Base-by-base conservation (phyloP, 73 alveolate genomes). In the Paramecium sonneborni region DNA sequence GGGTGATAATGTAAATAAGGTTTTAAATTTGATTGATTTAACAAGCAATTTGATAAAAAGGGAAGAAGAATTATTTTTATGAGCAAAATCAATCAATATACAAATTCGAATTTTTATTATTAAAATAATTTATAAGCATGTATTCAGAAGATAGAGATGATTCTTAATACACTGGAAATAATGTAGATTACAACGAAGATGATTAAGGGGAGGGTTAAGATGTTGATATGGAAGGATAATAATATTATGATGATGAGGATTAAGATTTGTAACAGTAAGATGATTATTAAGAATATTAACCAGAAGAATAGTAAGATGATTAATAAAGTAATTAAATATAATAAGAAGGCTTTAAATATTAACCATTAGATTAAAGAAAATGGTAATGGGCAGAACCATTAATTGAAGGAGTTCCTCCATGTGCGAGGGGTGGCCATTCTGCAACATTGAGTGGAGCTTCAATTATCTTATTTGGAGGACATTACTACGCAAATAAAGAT, bases 341-440 rank as follows among this genome's bases (percentile, higher is more conserved):
- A 28, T 24, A 9, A 18, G 6, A 7, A 68, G 85, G 85, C 20
- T 68, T 18, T 28, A 68, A 68, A 68, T 68, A 85, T 44, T 52
- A 76, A 62, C 76, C 76, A 41, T 57, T 89, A 82, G 98, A 93
- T 18, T 95, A 92, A 23, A 70, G 98, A 85, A 95, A 95, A 76
- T 95, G 98, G 98, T 90, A 93, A 15, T 95, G 98, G 98, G 98
- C 98, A 1, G 92, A 94, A 48, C 97, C 97, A 7, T 92, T 93
- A 41, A 96, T 96, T 88, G 99, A 96, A 72, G 99, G 99, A 48
- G 97, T 97, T 39, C 99, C 99, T 12, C 99, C 99, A 62, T 88
- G 98, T 48, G 98, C 99, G 0, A 85, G 99, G 89, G 99, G 99
- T 39, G 99, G 99, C 4, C 99, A 98, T 92, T 85, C 99, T 26